Conservation (phyloP, 208 protist genomes). For the Trypanosoma rangeli region DNA sequence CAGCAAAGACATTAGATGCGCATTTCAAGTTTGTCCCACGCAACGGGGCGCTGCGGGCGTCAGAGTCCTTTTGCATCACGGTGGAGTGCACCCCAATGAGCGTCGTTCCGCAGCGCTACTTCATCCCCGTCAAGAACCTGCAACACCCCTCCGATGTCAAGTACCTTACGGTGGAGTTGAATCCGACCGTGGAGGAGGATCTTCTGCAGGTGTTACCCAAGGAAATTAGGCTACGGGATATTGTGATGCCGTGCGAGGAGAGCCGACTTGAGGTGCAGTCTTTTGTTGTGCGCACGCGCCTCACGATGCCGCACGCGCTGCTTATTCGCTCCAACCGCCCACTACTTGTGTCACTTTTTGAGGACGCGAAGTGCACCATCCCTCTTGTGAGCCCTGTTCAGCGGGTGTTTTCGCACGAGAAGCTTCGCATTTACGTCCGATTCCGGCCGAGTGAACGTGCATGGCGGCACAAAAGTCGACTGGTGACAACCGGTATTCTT, state of each 20-base stretch:
- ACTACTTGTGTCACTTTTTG: constrained; percentile 70
- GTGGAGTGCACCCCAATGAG: constrained; percentile 77
- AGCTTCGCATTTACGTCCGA: constrained; percentile 70
- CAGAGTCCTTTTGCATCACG: constrained; percentile 60
- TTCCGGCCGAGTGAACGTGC: constrained; percentile 59
- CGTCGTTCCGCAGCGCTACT: constrained; percentile 79
- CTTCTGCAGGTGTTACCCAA: constrained; percentile 63
- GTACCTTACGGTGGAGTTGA: constrained; percentile 77
- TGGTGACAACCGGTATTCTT: constrained; percentile 62
- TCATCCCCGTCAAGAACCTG: constrained; percentile 83
- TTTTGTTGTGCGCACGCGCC: constrained; percentile 62
- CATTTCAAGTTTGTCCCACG: constrained; percentile 80
- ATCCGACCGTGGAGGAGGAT: constrained; percentile 66
- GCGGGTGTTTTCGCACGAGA: constrained; percentile 56
- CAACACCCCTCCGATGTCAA: constrained; percentile 59
- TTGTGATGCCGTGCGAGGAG: constrained; percentile 65
- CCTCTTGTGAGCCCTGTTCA: constrained; percentile 60
- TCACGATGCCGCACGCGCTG: constrained; percentile 60
- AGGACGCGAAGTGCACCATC: constrained; percentile 67
- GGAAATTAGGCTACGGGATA: constrained; percentile 58
- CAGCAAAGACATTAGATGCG: constrained; percentile 50
- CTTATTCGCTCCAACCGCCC: constrained; percentile 78
- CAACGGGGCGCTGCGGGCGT: constrained; percentile 47
- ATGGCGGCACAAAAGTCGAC: constrained; percentile 37
- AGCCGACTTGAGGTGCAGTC: constrained; percentile 58